These are phyloP conservation scores for Neltuma alba DNA, from an alignment of 306 rosid genomes.

Conservation along the genomic window DNA sequence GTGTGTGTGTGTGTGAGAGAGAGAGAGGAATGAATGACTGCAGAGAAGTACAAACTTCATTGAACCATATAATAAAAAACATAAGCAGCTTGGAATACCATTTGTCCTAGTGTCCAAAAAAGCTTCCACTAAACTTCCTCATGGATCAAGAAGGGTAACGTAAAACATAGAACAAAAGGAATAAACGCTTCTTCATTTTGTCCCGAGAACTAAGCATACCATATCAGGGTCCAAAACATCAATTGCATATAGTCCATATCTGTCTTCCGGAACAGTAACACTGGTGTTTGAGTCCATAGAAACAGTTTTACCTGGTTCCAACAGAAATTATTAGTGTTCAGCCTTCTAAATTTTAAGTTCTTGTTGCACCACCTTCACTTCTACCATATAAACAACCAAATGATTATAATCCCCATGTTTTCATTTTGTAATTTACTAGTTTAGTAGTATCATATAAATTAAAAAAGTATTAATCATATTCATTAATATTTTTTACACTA, in stretches of 20 bases:
- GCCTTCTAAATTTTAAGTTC: background rate
- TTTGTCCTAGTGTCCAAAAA: background rate
- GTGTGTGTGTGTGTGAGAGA: too few relatives aligned
- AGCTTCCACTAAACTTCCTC: background rate
- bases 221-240: conserved; percentile 91
- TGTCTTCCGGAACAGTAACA: conserved; percentile 81
- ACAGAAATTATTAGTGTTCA: conserved; percentile 7
- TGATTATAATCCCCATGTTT: background rate
- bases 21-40: background rate
- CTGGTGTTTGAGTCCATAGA: conserved; percentile 68
- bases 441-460: background rate
- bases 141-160: conserved; percentile 7
- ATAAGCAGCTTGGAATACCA: background rate
- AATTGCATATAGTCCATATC: conserved; percentile 80
- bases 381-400: background rate
- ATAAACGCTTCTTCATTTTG: background rate
- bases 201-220: conserved; percentile 51
- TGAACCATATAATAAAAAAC: background rate
- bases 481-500: background rate
- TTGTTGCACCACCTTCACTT: background rate
- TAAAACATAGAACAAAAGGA: background rate
- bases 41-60: background rate
- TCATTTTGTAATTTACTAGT: background rate
- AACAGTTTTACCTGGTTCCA: conserved; percentile 71
- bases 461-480: background rate